phyloP scores from a whole-genome alignment of 352 stramenopile genomes.

The Globisporangium cederbergense region DNA sequence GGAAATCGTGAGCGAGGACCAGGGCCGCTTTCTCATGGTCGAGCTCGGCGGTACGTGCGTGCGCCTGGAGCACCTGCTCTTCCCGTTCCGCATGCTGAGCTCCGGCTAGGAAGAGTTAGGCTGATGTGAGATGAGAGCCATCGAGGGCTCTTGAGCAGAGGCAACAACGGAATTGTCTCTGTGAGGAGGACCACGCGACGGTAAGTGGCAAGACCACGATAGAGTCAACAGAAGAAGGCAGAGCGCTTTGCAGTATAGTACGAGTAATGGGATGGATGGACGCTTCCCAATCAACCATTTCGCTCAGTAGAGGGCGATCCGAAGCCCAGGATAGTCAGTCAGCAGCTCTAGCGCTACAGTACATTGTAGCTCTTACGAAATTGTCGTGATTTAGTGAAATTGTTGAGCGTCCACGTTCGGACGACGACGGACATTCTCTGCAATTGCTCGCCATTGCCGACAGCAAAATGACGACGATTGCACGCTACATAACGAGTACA shows the following conservation, averaged over 20 bases:
- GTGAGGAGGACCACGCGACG: neutral
- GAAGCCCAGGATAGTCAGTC: neutral
- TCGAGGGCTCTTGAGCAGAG: neutral
- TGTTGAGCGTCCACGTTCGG: neutral
- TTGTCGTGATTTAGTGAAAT: neutral
- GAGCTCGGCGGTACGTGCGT: constrained; percentile 7
- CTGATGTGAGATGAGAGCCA: no score
- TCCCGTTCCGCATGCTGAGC: constrained; percentile 5
- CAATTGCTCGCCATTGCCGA: neutral
- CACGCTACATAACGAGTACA: neutral
- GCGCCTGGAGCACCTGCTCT: constrained; percentile 4
- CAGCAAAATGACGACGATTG: neutral
- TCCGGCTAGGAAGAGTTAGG: neutral
- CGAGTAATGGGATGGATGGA: neutral
- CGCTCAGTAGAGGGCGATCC: neutral
- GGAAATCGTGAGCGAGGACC: constrained; percentile 4
- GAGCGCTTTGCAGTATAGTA: neutral
- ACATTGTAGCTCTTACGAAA: neutral
- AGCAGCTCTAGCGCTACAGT: neutral
- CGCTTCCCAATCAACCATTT: neutral
- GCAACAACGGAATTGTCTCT: constrained; percentile 6
- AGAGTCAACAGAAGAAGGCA: neutral
- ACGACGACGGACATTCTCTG: neutral
- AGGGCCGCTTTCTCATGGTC: constrained; percentile 13
- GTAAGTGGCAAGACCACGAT: neutral